Conservation (phyloP, 2,329 filamentous ascomycete genomes). For the Fusarium veterinarium region DNA sequence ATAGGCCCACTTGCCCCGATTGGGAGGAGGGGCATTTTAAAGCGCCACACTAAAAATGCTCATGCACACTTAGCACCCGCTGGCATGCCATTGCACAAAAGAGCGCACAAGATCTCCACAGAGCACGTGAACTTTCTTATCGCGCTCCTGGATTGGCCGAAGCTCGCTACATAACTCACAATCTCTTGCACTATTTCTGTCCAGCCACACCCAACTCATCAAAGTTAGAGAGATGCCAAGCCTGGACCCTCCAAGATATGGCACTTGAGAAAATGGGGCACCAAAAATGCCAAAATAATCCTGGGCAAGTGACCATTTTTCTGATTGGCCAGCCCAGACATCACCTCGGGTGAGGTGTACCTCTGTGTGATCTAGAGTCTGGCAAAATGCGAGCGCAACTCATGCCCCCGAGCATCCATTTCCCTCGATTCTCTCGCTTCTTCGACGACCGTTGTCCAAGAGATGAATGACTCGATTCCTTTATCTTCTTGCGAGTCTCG, state of each 20-base stretch:
- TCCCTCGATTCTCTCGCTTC: slow-evolving; percentile 45
- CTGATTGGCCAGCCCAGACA: slow-evolving; percentile 53
- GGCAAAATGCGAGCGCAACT: slow-evolving; percentile 45
- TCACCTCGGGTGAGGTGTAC: slow-evolving; percentile 51
- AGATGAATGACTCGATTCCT: slow-evolving; percentile 49
- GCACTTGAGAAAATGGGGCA: slow-evolving; percentile 48
- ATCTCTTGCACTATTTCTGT: slow-evolving; percentile 34
- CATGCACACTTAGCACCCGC: slow-evolving; percentile 34
- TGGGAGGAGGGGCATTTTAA: slow-evolving; percentile 40
- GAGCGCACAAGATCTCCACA: slow-evolving; percentile 32
- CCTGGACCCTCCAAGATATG: slow-evolving; percentile 41
- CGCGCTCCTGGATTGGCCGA: slow-evolving; percentile 4
- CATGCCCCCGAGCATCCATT: slow-evolving; percentile 46
- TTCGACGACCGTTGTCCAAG: slow-evolving; percentile 45
- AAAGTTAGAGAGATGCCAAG: slow-evolving; percentile 37
- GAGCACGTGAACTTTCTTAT: slow-evolving; percentile 6
- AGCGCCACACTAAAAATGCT: slow-evolving; percentile 41
- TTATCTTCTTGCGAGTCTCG: slow-evolving; percentile 29
- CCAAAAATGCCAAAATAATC: slow-evolving; percentile 51
- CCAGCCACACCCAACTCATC: slow-evolving; percentile 44
- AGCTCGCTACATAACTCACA: slow-evolving; percentile 25
- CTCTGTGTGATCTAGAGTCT: slow-evolving; percentile 50
- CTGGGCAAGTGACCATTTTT: slow-evolving; percentile 52
- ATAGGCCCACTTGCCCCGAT: slow-evolving; percentile 37
- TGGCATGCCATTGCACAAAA: slow-evolving; percentile 38